Base-by-base conservation (phyloP, 1,284 basidiomycete species). In the Hemileia vastatrix region DNA sequence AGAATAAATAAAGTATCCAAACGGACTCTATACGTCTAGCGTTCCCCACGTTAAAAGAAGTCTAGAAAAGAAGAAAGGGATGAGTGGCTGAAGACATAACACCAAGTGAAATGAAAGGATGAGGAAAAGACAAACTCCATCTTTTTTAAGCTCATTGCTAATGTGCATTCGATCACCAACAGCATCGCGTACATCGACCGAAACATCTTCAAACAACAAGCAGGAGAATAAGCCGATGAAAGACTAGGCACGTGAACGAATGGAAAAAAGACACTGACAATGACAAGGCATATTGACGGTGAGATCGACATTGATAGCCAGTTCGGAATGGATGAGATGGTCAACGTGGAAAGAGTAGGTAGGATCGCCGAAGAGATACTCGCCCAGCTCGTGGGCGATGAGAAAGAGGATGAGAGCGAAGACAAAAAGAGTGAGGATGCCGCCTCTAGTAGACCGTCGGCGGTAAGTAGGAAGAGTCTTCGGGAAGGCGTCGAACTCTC, bases 311-410 rank as follows among this genome's bases (percentile, higher is more conserved):
- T 96, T 95, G 66, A 96, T 80, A 67, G 85, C 83, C 78, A 96
- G 79, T 62, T 81, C 83, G 67, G 82, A 84, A 19, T 78, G 77
- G 24, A 80, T 76, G 50, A 82, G 81, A 19, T 78, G 77, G 72
- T 94, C 91, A 56, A 96, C 85, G 65, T 82, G 84, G 76, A 94
- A 96, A 69, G 86, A 84, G 71, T 86, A 86, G 69, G 86, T 85
- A 9, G 88, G 86, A 81, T 90, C 91, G 54, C 92, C 92, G 82
- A 87, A 96, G 33, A 97, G 79, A 72, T 84, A 97, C 71, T 94
- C 89, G 52, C 85, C 84, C 49, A 94, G 77, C 71, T 97, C 93
- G 71, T 92, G 90, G 71, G 92, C 81, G 58, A 90, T 80, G 27
- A 92, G 81, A 40, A 89, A 68, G 57, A 88, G 79, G 15, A 90